Evolutionary conservation across 495 filamentous ascomycete species (phyloP).

Genomic region (Neurospora sp.): DNA sequence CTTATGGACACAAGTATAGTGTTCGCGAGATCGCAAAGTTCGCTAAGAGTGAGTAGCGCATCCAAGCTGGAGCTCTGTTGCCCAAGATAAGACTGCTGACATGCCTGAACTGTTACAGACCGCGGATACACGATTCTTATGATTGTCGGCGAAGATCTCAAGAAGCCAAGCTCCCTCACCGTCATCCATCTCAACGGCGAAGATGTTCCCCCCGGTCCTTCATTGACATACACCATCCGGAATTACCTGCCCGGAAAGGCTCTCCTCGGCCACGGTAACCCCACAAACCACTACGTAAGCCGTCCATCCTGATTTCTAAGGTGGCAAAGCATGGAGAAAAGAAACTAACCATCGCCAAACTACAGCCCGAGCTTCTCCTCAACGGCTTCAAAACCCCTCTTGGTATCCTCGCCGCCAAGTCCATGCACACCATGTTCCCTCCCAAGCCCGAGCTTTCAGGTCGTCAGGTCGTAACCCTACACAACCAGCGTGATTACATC

Average conservation of each 20-base stretch:
- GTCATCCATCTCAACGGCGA: constrained; percentile 59
- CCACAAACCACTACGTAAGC: constrained; percentile 67
- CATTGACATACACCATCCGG: constrained; percentile 58
- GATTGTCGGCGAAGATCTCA: constrained; percentile 76
- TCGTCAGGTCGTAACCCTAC: constrained; percentile 79
- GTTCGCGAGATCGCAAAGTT: constrained; percentile 83
- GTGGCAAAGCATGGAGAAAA: too few species aligned
- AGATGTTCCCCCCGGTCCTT: constrained; percentile 59
- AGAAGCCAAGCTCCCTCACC: constrained; percentile 64
- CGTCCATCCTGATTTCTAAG: background rate
- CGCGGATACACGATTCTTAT: constrained; percentile 71
- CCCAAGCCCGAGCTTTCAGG: constrained; percentile 71
- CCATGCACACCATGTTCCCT: constrained; percentile 79
- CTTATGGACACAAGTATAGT: constrained; percentile 74
- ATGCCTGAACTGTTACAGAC: constrained; percentile 17
- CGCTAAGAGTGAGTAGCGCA: constrained; percentile 42
- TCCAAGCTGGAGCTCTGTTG: background rate
- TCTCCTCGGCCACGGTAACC: constrained; percentile 77
- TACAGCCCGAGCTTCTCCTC: constrained; percentile 73
- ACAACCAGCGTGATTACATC: constrained; percentile 92
- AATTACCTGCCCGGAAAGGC: constrained; percentile 81
- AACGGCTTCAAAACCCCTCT: constrained; percentile 94
- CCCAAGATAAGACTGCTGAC: constrained; percentile 4
- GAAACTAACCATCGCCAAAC: constrained; percentile 5
- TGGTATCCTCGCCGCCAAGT: constrained; percentile 76